Percentiles rank a stretch among this genome's conserved stretches.
These are phyloP conservation scores for Zoysia pacifica DNA, from an alignment of 176 grass and related monocot genomes.

Conservation along the genomic window DNA sequence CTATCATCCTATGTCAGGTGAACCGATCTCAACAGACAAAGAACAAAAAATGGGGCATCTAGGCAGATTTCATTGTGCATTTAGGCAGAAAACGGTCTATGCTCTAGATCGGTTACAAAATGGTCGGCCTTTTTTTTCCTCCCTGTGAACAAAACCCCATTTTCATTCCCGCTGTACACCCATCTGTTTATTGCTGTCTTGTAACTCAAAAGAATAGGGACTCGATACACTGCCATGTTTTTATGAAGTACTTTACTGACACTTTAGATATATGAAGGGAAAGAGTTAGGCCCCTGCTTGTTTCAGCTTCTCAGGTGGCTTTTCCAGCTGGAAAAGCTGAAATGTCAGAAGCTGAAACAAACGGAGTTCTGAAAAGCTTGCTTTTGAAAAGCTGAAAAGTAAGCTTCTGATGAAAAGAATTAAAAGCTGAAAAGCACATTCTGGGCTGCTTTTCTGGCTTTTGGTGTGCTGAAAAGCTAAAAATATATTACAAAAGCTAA, in stretches of 20 bases:
- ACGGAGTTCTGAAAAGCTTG: too few relatives aligned
- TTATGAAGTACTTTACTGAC: neutral
- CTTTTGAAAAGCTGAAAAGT: too few relatives aligned
- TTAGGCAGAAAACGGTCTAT: constrained; percentile 9
- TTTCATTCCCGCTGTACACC: neutral
- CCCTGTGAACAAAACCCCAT: neutral
- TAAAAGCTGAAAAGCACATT: too few relatives aligned
- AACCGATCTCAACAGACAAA: neutral
- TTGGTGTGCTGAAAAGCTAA: too few relatives aligned
- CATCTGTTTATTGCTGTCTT: neutral
- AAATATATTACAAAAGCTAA: too few relatives aligned
- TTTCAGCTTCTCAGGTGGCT: too few relatives aligned
- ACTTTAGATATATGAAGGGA: neutral
- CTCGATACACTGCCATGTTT: neutral
- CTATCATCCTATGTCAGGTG: constrained; percentile 11
- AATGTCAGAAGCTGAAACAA: too few relatives aligned
- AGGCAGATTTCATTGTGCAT: neutral
- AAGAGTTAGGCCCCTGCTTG: neutral
- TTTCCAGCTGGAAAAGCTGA: too few relatives aligned
- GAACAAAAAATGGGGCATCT: neutral
- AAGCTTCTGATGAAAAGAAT: too few relatives aligned
- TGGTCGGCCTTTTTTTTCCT: neutral
- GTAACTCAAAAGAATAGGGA: neutral
- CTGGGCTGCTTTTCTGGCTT: too few relatives aligned
- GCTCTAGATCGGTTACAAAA: neutral